Evolutionary conservation across 176 grass and related monocot species (phyloP).

Genomic region (Coix lacrymajobi): DNA sequence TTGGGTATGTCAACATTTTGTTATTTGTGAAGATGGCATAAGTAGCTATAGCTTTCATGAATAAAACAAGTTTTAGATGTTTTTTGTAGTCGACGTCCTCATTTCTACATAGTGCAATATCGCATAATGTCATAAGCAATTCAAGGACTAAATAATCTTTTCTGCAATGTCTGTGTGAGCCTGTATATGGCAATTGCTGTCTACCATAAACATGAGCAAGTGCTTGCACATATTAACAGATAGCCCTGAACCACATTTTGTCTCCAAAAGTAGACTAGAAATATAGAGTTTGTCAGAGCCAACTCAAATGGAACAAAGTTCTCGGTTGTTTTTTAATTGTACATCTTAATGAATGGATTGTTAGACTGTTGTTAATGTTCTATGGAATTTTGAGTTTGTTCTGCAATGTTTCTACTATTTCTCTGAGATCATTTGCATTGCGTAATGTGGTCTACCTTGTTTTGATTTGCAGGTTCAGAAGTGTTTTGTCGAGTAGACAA

Average conservation of each 20-base stretch:
- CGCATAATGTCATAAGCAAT: not conserved
- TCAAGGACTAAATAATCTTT: not conserved
- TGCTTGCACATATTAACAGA: not conserved
- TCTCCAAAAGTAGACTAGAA: not conserved
- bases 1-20: not conserved
- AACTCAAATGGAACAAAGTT: not conserved
- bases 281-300: not conserved
- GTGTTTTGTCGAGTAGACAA: conserved; percentile 6
- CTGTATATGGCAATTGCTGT: not conserved
- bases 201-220: not conserved
- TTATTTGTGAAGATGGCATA: not conserved
- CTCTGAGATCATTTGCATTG: not conserved
- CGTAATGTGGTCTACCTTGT: conserved; percentile 14
- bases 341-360: not conserved
- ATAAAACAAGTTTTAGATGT: not conserved
- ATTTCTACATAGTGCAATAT: not conserved
- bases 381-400: not conserved
- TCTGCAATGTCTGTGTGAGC: not conserved
- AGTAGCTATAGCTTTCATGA: not conserved
- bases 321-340: not conserved
- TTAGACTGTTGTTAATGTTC: not conserved
- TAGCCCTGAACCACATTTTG: not conserved
- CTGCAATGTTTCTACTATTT: not conserved
- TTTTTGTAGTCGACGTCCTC: not conserved
- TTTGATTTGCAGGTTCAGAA: conserved; percentile 38